phyloP scores from a whole-genome alignment of 2,329 filamentous ascomycete genomes.

The Escovopsis sp. region DNA sequence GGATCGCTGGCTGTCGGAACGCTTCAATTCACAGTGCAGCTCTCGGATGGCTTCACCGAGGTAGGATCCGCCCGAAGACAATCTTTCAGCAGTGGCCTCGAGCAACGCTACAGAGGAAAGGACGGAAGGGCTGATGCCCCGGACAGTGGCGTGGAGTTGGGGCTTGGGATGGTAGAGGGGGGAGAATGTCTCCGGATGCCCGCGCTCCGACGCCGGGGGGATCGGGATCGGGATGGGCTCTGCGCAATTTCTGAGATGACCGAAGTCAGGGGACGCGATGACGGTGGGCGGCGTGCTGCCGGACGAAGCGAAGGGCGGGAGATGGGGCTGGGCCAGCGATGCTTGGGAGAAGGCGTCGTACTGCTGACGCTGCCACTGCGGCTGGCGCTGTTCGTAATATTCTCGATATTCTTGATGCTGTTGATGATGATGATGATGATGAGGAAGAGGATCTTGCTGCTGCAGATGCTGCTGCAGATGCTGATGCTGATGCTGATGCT shows the following conservation, averaged over 20 bases:
- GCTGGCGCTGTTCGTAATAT: neutral
- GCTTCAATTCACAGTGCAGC: constrained; percentile 56
- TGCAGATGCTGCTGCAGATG: no score
- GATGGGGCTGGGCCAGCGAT: neutral
- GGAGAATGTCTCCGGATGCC: no score
- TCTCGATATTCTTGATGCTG: no score
- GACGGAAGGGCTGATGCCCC: constrained; percentile 29
- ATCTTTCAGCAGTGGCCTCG: constrained; percentile 59
- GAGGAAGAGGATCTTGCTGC: no score
- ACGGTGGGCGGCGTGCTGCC: neutral
- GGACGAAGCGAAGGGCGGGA: neutral
- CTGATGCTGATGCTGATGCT: no score
- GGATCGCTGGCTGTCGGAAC: constrained; percentile 51
- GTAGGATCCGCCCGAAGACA: constrained; percentile 62
- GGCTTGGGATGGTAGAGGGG: constrained; percentile 21
- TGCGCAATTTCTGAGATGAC: neutral
- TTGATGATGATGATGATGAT: no score
- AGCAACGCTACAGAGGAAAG: constrained; percentile 49
- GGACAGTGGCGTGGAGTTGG: constrained; percentile 32
- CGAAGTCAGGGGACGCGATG: neutral
- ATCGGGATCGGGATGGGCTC: constrained; percentile 5
- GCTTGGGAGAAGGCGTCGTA: neutral
- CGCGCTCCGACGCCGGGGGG: no score
- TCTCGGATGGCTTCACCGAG: constrained; percentile 58
- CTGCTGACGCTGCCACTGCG: neutral